Evolutionary conservation across 305 asterid genomes (phyloP).

Genomic region (Solanum hybrid): DNA sequence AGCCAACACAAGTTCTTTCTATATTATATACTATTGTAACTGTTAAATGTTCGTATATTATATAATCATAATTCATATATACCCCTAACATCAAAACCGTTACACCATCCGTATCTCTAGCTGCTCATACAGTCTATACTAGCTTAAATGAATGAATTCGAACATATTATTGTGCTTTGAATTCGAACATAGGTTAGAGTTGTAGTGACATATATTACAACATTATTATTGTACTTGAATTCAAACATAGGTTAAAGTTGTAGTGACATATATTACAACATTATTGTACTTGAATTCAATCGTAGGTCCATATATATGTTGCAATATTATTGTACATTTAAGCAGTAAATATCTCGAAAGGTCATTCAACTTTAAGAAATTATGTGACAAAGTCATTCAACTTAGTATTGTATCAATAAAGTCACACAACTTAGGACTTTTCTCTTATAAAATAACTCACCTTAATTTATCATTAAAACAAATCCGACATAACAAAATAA

Average conservation of each 20-base stretch:
- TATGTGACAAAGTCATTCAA: no score
- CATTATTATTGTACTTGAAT: neutral
- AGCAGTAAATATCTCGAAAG: neutral
- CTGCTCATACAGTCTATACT: neutral
- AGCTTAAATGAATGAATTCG: neutral
- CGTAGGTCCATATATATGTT: neutral
- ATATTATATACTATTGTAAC: neutral
- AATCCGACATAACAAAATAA: no score
- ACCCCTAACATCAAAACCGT: neutral
- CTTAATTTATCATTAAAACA: no score
- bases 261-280: neutral
- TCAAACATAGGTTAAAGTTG: neutral
- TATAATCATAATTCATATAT: neutral
- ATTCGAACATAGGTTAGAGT: neutral
- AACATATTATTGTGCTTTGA: neutral
- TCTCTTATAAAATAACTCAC: no score
- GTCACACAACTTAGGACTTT: no score
- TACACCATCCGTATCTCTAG: neutral
- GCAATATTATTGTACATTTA: neutral
- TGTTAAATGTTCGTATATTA: neutral
- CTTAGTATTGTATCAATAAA: fast-evolving
- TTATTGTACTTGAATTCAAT: neutral
- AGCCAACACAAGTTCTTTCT: neutral
- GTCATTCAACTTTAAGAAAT: fast-evolving
- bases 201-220: neutral